Base-by-base conservation (phyloP, 345 rosid genomes). In the Brassica juncea region DNA sequence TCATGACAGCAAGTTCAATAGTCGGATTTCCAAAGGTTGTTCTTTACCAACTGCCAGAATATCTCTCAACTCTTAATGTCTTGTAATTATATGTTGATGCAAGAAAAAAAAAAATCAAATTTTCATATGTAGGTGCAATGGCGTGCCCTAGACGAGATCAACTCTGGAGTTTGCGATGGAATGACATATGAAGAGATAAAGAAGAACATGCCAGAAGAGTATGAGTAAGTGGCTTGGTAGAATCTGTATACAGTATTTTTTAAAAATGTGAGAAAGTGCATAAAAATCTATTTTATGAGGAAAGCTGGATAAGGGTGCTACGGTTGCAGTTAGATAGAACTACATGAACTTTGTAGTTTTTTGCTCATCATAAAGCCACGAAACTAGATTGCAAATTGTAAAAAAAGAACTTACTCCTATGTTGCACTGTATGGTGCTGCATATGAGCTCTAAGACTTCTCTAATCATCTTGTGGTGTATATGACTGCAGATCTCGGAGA, bases 141-240 rank as follows among this genome's bases (percentile, higher is more conserved):
- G 99, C 98, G 98, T 80, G 97, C 98, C 27, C 89, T 96, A 52
- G 99, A 96, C 73, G 99, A 96, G 89, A 93, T 96, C 83, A 96
- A 96, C 81, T 87, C 99, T 72, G 99, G 99, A 85, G 97, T 90
- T 10, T 96, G 99, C 71, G 99, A 96, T 88, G 99, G 97, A 77
- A 96, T 96, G 99, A 93, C 92, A 23, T 96, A 96, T 69, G 98
- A 96, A 77, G 99, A 93, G 71, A 89, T 92, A 73, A 93, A 89
- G 86, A 90, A 80, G 82, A 92, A 90, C 79, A 92, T 92, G 99
- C 97, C 92, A 2, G 99, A 96, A 85, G 99, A 96, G 70, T 96
- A 88, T n/a, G 94, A 87, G 99, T 93, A 89, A 76, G 97, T 78
- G 64, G 76, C 61, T 63, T 74, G 2, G 37, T 63, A 25, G n/a